Base-by-base conservation (phyloP, 2,329 filamentous ascomycete genomes). In the Botryotinia convoluta region DNA sequence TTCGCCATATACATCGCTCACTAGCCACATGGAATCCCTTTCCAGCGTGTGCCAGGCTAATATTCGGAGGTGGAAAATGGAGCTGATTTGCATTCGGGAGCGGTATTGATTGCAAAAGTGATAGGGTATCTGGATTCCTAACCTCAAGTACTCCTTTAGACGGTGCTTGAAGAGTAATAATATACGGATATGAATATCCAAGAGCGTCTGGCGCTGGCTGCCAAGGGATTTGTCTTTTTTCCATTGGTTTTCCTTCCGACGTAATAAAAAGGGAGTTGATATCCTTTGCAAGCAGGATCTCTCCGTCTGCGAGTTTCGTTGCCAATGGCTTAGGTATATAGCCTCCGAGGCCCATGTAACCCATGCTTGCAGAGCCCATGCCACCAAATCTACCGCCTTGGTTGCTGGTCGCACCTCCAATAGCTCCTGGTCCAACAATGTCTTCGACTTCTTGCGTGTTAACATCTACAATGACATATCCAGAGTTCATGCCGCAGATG, bases 161-260 rank as follows among this genome's bases (percentile, higher is more conserved):
- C 0, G 94, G 90, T 12, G 94, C 86, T 80, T 97, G 94, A 22
- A 99, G 85, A 16, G 94, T 93, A 67, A 99, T 85, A 72, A 99
- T 91, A 81, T 98, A 99, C 0, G 96, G 96, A 81, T 99, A 99
- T 35, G 95, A 98, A 82, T 98, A 99, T 35, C 95, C 96, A 74
- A 99, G 91, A 72, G 92, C 92, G 79, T 98, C 95, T 1, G 96
- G 97, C 1, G 95, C 93, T 48, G 89, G 86, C 60, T 91, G 89
- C 96, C 96, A 99, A 1, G 94, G 94, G n/a, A 99, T 91, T 81
- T 98, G 95, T 72, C 92, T 87, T 82, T 93, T 93, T 62, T 95
- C 92, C 48, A 97, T 81, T 0, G 94, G 88, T 77, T 94, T 95
- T 7, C 95, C 96, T 44, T 94, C 87, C 18, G 92, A 89, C 73